A percentile compares a stretch with the other conserved stretches of the same genome.
Evolutionary conservation across 108 stramenopile genomes (phyloP).

Genomic region (Cyclotella choctawhatcheeana): DNA sequence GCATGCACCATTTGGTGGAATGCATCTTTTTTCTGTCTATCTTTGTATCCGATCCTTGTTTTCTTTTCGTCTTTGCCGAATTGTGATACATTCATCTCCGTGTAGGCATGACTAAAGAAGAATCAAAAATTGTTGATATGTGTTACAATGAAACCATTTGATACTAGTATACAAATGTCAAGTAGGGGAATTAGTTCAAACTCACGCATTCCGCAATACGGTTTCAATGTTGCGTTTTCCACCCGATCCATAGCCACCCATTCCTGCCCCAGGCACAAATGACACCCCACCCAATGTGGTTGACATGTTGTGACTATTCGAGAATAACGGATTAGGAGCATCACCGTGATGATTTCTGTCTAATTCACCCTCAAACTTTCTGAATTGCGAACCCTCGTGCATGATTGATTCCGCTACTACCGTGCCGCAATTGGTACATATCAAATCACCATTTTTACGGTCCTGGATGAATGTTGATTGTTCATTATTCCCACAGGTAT

Average conservation of each 20-base stretch:
- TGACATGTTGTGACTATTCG: conserved; percentile 82
- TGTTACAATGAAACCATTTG: no score
- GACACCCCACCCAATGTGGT: conserved; percentile 75
- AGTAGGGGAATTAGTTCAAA: no score
- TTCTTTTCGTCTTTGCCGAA: conserved; percentile 88
- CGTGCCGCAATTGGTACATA: conserved; percentile 83
- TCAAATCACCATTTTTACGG: conserved; percentile 87
- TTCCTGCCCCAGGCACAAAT: conserved; percentile 71
- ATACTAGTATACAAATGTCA: no score
- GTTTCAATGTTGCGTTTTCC: conserved; percentile 62
- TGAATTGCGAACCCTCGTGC: conserved; percentile 86
- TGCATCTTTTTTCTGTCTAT: conserved; percentile 82
- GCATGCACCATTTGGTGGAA: conserved; percentile 78
- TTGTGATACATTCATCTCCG: conserved; percentile 84
- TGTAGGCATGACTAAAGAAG: conserved; percentile 86
- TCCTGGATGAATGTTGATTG: conserved; percentile 82
- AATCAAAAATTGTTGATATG: no score
- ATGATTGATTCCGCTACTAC: conserved; percentile 83
- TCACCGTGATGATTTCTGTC: conserved; percentile 92
- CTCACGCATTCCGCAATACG: conserved; percentile 77
- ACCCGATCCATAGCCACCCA: conserved; percentile 70
- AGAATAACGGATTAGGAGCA: conserved; percentile 79
- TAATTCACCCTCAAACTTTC: conserved; percentile 93
- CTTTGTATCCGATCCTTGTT: conserved; percentile 90
- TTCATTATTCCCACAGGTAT: conserved; percentile 84